Evolutionary conservation across 305 asterid species (phyloP), one percentile per base, ranked within the genome.

Genomic region (Fraxinus baroniana): DNA sequence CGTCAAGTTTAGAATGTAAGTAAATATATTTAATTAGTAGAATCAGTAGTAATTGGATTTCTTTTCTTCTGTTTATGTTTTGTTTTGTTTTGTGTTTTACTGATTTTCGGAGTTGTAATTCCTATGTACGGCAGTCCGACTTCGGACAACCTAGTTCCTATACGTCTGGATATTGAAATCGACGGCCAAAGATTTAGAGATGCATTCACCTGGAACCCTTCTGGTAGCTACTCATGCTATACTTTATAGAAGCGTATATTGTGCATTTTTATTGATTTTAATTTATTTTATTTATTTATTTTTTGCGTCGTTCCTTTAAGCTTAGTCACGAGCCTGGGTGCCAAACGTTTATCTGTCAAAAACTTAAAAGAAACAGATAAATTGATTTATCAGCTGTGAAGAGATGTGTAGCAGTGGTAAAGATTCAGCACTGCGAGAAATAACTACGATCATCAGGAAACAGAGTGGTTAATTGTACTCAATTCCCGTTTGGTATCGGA

Each of bases 121-220:
- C 20, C 41, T 12, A 28, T 78, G 78, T 10, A 5, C 32, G 80
- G 74, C 95, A 96, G 99, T 79, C 98, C 98, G 18, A 92, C 98
- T 15, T 86, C 95, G 0, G 99, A 94, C 82, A 94, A 93, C 87
- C 91, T 96, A 33, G 95, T 96, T 62, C 99, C 99, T 0, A 91
- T 96, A 77, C 93, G 94, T 17, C 87, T 94, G 68, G 98, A 96
- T 84, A 89, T 96, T 76, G 98, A 94, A 83, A 91, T 91, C 82
- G 98, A 94, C 66, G 98, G 98, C 20, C 98, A 91, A 87, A 90
- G 93, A 81, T 90, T 87, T 86, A 91, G 91, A 83, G 99, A 94
- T 86, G 94, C 97, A 87, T 92, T 96, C 86, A 86, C 85, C 33
- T 96, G 98, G 98, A 96, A 96, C 72, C 98, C 98, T 24, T 89